phyloP scores from a whole-genome alignment of 1,284 basidiomycete species.

The Moesziomyces sp. region DNA sequence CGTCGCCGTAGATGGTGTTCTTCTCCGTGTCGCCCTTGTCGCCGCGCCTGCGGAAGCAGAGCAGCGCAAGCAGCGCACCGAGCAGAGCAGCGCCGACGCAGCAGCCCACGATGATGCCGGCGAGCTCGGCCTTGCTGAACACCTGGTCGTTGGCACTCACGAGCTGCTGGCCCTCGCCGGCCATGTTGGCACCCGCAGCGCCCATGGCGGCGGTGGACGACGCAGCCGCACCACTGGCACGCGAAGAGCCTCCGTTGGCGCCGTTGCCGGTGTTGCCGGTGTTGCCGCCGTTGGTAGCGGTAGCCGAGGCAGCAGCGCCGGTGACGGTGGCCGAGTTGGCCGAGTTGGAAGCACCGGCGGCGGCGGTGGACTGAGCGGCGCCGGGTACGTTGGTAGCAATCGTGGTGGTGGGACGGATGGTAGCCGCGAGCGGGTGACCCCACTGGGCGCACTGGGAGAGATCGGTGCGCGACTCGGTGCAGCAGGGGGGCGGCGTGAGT shows the following conservation, averaged over 20 bases:
- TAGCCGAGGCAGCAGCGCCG: conserved; percentile 16
- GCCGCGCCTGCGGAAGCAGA: conserved; percentile 40
- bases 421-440: conserved; percentile 56
- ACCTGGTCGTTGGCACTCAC: conserved; percentile 33
- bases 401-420: conserved; percentile 46
- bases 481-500: conserved; percentile 53
- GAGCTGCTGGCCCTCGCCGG: conserved; percentile 30
- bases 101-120: conserved; percentile 57
- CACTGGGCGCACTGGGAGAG: conserved; percentile 53
- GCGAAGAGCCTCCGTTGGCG: conserved; percentile 6
- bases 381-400: conserved; percentile 43
- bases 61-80: conserved; percentile 47
- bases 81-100: conserved; percentile 55
- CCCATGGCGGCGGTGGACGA: conserved; percentile 9
- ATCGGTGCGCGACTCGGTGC: conserved; percentile 53
- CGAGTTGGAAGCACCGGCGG: conserved; percentile 13
- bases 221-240: conserved; percentile 13
- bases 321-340: conserved; percentile 31
- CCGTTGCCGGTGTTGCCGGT: not conserved
- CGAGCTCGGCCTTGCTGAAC: conserved; percentile 37
- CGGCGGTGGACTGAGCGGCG: conserved; percentile 20
- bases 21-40: conserved; percentile 35
- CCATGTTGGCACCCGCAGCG: conserved; percentile 18
- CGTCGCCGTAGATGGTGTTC: conserved; percentile 35
- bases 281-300: conserved; percentile 1